phyloP scores from a whole-genome alignment of 2,329 filamentous ascomycete species.

The Colletotrichum sp. region DNA sequence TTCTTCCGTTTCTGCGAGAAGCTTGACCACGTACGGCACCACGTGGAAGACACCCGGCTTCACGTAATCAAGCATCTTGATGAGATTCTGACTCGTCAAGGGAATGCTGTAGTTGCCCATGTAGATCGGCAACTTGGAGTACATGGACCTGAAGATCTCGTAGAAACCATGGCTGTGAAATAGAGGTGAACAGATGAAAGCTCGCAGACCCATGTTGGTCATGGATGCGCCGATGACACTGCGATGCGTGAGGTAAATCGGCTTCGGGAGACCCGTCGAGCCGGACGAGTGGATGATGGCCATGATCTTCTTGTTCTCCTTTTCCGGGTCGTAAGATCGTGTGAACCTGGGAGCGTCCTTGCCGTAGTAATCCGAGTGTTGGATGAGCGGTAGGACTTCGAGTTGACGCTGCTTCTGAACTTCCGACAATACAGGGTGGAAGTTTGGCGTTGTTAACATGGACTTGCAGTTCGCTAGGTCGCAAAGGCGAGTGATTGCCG shows the following conservation, averaged over 20 bases:
- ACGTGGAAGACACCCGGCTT: conserved; percentile 45
- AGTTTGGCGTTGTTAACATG: background rate
- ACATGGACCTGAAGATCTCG: conserved; percentile 57
- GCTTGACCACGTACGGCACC: conserved; percentile 58
- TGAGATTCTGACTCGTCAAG: conserved; percentile 53
- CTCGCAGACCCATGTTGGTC: conserved; percentile 40
- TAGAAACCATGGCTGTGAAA: conserved; percentile 65
- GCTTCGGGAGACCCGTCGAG: conserved; percentile 66
- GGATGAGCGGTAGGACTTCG: background rate
- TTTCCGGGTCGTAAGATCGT: background rate
- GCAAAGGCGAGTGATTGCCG: background rate
- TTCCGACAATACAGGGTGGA: background rate
- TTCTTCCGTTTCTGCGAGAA: conserved; percentile 52
- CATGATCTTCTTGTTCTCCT: background rate
- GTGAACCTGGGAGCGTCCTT: background rate
- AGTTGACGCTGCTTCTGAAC: background rate
- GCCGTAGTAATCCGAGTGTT: background rate
- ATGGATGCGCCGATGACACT: conserved; percentile 53
- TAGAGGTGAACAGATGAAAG: conserved; percentile 60
- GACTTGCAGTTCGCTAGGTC: background rate
- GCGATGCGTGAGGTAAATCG: conserved; percentile 61
- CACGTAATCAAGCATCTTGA: conserved; percentile 42
- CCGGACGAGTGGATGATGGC: conserved; percentile 43
- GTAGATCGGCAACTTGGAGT: conserved; percentile 52
- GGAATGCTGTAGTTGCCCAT: conserved; percentile 60